Conservation (phyloP, 2,329 filamentous ascomycete species). For the Calycina marina region DNA sequence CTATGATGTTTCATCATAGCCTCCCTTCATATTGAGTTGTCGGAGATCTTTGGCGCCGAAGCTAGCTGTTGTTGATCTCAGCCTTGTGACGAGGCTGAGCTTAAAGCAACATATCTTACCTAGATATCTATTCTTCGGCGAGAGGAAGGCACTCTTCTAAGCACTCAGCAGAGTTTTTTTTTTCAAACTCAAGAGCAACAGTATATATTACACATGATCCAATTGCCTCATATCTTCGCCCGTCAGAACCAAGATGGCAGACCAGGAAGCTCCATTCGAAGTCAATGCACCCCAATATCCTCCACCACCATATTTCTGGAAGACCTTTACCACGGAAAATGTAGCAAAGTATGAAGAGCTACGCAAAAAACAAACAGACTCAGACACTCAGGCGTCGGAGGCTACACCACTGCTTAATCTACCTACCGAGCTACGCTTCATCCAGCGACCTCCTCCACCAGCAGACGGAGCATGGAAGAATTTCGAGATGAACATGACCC, state of each 20-base stretch:
- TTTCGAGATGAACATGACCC: no score
- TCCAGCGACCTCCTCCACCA: slow-evolving; percentile 72
- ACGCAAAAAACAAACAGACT: slow-evolving; percentile 21
- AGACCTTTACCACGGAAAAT: slow-evolving; percentile 69
- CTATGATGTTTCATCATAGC: not conserved
- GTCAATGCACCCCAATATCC: slow-evolving; percentile 58
- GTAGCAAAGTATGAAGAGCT: slow-evolving; percentile 40
- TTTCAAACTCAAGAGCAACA: no score
- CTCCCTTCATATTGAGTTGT: no score
- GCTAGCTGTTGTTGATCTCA: no score
- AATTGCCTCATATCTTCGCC: not conserved
- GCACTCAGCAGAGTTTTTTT: no score
- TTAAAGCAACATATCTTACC: no score
- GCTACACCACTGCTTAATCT: slow-evolving; percentile 12
- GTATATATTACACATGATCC: not conserved
- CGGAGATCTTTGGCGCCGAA: no score
- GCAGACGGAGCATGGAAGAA: no score
- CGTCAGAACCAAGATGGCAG: slow-evolving; percentile 51
- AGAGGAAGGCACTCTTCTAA: no score
- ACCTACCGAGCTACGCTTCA: slow-evolving; percentile 49
- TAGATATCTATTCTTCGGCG: no score
- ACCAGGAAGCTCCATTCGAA: slow-evolving; percentile 31
- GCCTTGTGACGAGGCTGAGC: no score
- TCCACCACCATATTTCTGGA: slow-evolving; percentile 79
- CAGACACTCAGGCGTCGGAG: slow-evolving; percentile 17